phyloP scores from a whole-genome alignment of 2,329 filamentous ascomycete species.

The Hypoxylon sp. region DNA sequence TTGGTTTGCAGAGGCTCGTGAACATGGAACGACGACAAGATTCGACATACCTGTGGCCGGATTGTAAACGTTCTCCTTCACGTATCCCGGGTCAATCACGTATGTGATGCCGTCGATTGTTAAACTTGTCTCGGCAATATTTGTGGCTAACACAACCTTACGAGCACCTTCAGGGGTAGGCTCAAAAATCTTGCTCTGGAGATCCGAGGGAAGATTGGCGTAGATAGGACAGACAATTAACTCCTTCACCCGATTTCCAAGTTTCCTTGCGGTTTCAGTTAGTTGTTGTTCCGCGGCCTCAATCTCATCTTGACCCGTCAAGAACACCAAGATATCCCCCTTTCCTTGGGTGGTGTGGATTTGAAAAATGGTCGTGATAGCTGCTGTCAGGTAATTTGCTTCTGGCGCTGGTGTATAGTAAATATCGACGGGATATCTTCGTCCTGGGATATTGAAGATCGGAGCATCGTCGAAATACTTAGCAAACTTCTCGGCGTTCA shows the following conservation, averaged over 20 bases:
- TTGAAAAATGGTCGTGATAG: conserved; percentile 94
- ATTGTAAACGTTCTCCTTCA: conserved; percentile 96
- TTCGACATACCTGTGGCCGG: conserved; percentile 93
- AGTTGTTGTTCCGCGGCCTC: conserved; percentile 88
- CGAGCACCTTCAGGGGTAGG: conserved; percentile 87
- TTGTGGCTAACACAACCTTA: conserved; percentile 94
- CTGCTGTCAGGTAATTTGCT: conserved; percentile 92
- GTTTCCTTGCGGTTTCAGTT: conserved; percentile 86
- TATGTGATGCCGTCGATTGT: conserved; percentile 97
- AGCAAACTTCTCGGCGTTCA: conserved; percentile 93
- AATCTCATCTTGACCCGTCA: conserved; percentile 97
- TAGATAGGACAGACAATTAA: conserved; percentile 95
- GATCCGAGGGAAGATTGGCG: conserved; percentile 89
- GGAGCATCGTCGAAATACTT: conserved; percentile 93
- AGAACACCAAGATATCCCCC: conserved; percentile 93
- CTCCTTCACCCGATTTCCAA: conserved; percentile 87
- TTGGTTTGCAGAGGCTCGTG: conserved; percentile 92
- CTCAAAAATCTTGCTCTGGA: conserved; percentile 95
- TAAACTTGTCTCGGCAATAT: conserved; percentile 95
- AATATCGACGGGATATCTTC: conserved; percentile 90
- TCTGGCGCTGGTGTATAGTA: conserved; percentile 93
- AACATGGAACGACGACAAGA: conserved; percentile 90
- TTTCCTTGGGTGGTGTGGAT: conserved; percentile 89
- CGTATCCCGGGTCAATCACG: conserved; percentile 94
- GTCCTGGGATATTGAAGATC: conserved; percentile 94